Base-by-base conservation (phyloP, 2,329 filamentous ascomycete genomes). In the Pyrenochaeta sp. region DNA sequence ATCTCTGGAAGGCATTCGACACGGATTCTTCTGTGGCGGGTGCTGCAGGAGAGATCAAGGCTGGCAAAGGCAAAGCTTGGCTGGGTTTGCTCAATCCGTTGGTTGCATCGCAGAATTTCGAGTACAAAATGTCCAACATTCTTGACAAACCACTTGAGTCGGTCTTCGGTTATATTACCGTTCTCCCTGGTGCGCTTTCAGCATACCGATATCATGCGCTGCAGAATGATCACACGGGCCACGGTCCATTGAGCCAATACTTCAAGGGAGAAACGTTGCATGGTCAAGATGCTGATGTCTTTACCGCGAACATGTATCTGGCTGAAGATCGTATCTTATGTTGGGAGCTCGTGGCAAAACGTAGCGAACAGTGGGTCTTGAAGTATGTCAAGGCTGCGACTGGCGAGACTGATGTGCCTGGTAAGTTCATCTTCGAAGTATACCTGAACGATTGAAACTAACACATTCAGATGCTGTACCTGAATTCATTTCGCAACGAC, bases 71-170 rank as follows among this genome's bases (percentile, higher is more conserved):
- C 6, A 90, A 87, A 56, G 85, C 82, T 17, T 92, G 90, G 65
- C 77, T 85, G 4, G 90, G 93, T 51, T 80, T 99, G 11, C 77
- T 99, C 31, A 99, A 99, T 63, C 94, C 94, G 0, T 79, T 99
- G 5, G 93, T 99, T 11, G 94, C 94, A 0, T 96, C 91, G 31
- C 94, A 99, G 64, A 99, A 99, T 69, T 99, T 99, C 58, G 94
- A 99, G 77, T 99, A 99, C 79, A 99, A 99, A 74, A 96, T 99
- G 90, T 96, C 91, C 27, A 99, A 99, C 63, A 99, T 99, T 62
- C 80, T 99, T 18, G 94, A 99, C 70, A 99, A 99, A 72, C 94
- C 94, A 0, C 78, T 99, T 2, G 94, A 99, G 71, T 96, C 90
- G 0, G 93, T 96, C 0, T 99, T 99, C 69, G 94, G 94, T 2